Percentiles rank a stretch among this genome's conserved stretches.
Conservation (phyloP, 768 basidiomycete genomes). For the Boletus rex-veris region DNA sequence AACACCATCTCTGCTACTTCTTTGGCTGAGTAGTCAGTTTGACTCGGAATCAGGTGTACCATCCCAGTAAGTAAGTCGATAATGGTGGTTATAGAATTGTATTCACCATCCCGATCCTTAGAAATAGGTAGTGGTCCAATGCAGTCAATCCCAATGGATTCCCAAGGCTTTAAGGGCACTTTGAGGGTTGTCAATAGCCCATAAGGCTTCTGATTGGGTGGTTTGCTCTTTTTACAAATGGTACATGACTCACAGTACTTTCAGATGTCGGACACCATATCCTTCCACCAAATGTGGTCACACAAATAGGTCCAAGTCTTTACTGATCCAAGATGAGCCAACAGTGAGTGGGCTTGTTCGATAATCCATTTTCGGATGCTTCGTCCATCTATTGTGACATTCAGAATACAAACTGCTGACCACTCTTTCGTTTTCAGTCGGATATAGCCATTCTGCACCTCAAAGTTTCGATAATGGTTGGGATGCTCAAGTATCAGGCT, state of each 20-base stretch:
- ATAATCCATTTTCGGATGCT: conserved; percentile 33
- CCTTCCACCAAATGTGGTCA: conserved; percentile 33
- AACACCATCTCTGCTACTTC: conserved; percentile 39
- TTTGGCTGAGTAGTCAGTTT: conserved; percentile 25
- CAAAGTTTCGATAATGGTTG: conserved; percentile 22
- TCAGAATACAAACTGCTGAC: conserved; percentile 27
- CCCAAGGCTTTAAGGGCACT: conserved; percentile 32
- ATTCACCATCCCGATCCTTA: conserved; percentile 4
- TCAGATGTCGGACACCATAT: conserved; percentile 26
- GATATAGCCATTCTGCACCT: conserved; percentile 10
- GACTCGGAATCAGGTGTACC: conserved; percentile 22
- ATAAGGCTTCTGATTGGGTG: conserved; percentile 24
- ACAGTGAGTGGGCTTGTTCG: conserved; percentile 35
- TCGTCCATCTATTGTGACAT: conserved; percentile 1
- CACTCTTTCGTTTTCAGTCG: conserved; percentile 5
- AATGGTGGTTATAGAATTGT: conserved; percentile 27
- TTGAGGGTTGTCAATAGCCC: conserved; percentile 26
- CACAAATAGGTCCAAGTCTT: conserved; percentile 32
- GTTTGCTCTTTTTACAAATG: conserved; percentile 2
- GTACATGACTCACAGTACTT: not conserved
- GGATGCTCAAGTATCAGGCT: too few relatives aligned
- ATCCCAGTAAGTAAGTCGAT: conserved; percentile 16
- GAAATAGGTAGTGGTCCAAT: conserved; percentile 33
- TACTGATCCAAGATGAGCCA: conserved; percentile 36
- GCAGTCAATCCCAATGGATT: conserved; percentile 40